Evolutionary conservation across 2,329 filamentous ascomycete species (phyloP).

Genomic region (Simplicillium aogashimaense): DNA sequence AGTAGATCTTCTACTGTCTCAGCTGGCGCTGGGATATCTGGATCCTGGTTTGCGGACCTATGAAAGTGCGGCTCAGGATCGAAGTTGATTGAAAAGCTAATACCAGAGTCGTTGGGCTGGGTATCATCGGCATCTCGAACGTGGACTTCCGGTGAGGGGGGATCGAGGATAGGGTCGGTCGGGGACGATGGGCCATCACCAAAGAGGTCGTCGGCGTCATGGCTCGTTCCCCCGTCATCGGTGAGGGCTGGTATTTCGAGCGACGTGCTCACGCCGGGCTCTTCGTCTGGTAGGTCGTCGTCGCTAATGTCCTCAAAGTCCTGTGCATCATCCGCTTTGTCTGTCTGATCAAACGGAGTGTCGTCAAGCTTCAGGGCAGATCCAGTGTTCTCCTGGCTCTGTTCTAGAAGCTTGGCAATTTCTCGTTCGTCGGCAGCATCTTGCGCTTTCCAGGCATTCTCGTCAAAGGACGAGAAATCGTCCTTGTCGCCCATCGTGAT

Average conservation of each 20-base stretch:
- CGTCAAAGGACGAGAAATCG: constrained; percentile 24
- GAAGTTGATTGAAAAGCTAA: constrained; percentile 35
- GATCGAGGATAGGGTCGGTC: constrained; percentile 27
- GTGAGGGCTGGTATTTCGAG: constrained; percentile 43
- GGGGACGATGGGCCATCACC: constrained; percentile 49
- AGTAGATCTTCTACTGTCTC: constrained; percentile 68
- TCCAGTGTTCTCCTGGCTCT: constrained; percentile 26
- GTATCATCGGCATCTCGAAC: constrained; percentile 29
- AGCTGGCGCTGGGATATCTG: constrained; percentile 56
- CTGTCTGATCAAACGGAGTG: constrained; percentile 47
- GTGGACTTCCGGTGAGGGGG: constrained; percentile 33
- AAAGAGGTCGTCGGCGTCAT: constrained; percentile 59
- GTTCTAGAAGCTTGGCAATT: constrained; percentile 33
- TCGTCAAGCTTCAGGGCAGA: constrained; percentile 32
- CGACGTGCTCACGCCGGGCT: constrained; percentile 30
- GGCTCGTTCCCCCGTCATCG: constrained; percentile 50
- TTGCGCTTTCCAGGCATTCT: constrained; percentile 28
- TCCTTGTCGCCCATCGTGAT: constrained; percentile 21
- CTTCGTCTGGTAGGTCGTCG: constrained; percentile 78
- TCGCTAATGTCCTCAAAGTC: constrained; percentile 90
- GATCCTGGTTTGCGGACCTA: constrained; percentile 45
- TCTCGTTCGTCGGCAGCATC: constrained; percentile 38
- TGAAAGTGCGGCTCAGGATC: constrained; percentile 32
- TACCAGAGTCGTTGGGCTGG: constrained; percentile 18
- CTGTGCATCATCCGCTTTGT: constrained; percentile 86